Conservation (phyloP, 2,329 filamentous ascomycete genomes). For the Clarireedia sp. region DNA sequence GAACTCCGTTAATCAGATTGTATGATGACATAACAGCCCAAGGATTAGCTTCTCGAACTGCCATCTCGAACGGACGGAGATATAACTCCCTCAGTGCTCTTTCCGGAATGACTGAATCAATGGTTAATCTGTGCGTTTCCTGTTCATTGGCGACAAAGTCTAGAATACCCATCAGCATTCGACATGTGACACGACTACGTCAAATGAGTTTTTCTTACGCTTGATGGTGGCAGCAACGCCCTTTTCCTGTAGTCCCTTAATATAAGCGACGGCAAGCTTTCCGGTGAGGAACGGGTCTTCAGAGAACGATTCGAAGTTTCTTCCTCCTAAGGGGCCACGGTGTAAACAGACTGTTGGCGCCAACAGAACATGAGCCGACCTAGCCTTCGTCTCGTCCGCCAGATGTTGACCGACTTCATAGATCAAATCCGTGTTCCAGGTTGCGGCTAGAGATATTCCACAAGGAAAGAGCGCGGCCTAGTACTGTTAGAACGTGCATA, state of each 20-base stretch:
- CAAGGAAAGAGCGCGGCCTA: conserved; percentile 73
- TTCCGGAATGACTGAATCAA: conserved; percentile 57
- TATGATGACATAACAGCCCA: conserved; percentile 65
- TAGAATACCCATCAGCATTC: conserved; percentile 22
- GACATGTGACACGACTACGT: background rate
- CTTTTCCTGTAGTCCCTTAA: conserved; percentile 64
- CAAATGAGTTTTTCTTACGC: conserved; percentile 39
- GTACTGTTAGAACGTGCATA: conserved; percentile 6
- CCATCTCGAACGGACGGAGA: conserved; percentile 68
- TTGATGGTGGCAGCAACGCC: conserved; percentile 73
- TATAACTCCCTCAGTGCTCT: conserved; percentile 62
- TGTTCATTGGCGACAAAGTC: conserved; percentile 67
- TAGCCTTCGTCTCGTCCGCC: conserved; percentile 62
- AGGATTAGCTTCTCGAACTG: conserved; percentile 58
- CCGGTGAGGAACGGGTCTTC: conserved; percentile 75
- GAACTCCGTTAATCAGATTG: conserved; percentile 57
- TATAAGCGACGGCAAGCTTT: conserved; percentile 63
- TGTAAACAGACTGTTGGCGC: conserved; percentile 78
- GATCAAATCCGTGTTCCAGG: conserved; percentile 67
- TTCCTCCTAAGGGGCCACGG: conserved; percentile 71
- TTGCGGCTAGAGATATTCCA: conserved; percentile 69
- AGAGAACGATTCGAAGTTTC: conserved; percentile 81
- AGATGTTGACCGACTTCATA: conserved; percentile 63
- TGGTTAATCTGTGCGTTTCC: conserved; percentile 58
- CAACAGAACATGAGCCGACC: conserved; percentile 65